Conservation (phyloP, 176 grass and related monocot species). For the Avena insularis region DNA sequence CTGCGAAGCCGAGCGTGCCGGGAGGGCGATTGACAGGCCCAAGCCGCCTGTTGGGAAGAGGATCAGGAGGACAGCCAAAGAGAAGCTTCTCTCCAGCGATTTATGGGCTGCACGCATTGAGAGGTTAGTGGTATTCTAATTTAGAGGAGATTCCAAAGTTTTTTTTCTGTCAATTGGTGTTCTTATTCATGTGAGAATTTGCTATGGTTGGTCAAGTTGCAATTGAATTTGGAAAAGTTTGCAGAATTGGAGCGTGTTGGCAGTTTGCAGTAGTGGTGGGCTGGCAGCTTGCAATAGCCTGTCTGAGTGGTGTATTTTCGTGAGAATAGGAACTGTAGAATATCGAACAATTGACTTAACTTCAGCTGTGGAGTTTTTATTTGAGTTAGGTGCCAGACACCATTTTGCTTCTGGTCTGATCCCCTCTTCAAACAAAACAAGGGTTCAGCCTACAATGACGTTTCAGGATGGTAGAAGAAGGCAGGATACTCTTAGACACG, state of each 20-base stretch:
- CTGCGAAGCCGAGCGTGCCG: slow-evolving; percentile 60
- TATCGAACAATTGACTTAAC: not conserved
- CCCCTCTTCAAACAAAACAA: not conserved
- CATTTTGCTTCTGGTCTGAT: not conserved
- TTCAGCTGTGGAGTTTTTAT: not conserved
- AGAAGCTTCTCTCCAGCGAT: slow-evolving; percentile 86
- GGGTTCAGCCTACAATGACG: not conserved
- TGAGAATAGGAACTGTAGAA: not conserved
- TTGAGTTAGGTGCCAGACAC: not conserved
- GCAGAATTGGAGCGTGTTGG: not conserved
- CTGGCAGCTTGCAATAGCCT: not conserved
- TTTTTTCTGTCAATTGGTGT: not conserved
- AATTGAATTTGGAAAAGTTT: not conserved
- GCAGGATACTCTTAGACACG: not conserved
- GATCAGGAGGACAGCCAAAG: slow-evolving; percentile 67
- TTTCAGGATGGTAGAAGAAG: not conserved
- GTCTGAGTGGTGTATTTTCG: not conserved
- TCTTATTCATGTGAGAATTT: not conserved
- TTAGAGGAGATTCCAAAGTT: not conserved
- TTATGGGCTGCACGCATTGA: slow-evolving; percentile 83
- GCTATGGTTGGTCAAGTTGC: not conserved
- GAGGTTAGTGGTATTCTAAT: slow-evolving; percentile 40
- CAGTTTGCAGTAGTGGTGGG: not conserved
- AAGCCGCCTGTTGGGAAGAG: slow-evolving; percentile 64
- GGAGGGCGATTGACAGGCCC: slow-evolving; percentile 60